These are phyloP conservation scores for Articulospora tetracladia DNA, from an alignment of 495 filamentous ascomycete genomes.

Conservation along the genomic window DNA sequence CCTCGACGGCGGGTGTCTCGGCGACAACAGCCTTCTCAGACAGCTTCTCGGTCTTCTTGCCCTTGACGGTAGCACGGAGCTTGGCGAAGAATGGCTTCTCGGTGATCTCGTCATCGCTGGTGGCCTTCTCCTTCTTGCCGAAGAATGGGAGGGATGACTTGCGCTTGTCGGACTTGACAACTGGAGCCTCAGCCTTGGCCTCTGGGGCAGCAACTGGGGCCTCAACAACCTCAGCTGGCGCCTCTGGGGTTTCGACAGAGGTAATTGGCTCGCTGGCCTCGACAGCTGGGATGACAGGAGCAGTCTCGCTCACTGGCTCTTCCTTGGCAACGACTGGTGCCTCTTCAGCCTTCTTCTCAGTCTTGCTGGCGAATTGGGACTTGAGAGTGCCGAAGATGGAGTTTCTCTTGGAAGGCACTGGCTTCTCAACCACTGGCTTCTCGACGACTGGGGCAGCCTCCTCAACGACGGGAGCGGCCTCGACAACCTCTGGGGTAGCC, in stretches of 20 bases:
- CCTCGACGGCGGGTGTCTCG: conserved; percentile 38
- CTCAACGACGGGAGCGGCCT: conserved; percentile 24
- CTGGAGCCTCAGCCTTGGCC: conserved; percentile 41
- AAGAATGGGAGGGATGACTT: conserved; percentile 54
- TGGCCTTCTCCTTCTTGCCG: conserved; percentile 43
- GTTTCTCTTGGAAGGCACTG: conserved; percentile 27
- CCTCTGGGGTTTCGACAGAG: conserved; percentile 41
- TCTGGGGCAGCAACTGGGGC: conserved; percentile 31
- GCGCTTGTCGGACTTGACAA: conserved; percentile 47
- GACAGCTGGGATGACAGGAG: conserved; percentile 54
- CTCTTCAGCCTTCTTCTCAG: conserved; percentile 46
- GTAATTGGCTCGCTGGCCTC: conserved; percentile 49
- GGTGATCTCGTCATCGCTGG: conserved; percentile 44
- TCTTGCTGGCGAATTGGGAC: conserved; percentile 39
- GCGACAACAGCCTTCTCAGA: conserved; percentile 34
- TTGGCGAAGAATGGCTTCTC: conserved; percentile 57
- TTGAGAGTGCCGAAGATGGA: conserved; percentile 45
- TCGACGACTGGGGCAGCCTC: conserved; percentile 25
- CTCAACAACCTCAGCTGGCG: conserved; percentile 33
- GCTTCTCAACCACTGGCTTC: conserved; percentile 31
- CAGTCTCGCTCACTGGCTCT: conserved; percentile 45
- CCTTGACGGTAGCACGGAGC: conserved; percentile 52
- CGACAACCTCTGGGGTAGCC: conserved; percentile 14
- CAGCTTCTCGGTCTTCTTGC: conserved; percentile 39
- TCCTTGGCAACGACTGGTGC: conserved; percentile 31